Evolutionary conservation across 2,329 filamentous ascomycete species (phyloP), one percentile per base, ranked within the genome.

Genomic region (Nothophaeocryptopus gaeumannii): DNA sequence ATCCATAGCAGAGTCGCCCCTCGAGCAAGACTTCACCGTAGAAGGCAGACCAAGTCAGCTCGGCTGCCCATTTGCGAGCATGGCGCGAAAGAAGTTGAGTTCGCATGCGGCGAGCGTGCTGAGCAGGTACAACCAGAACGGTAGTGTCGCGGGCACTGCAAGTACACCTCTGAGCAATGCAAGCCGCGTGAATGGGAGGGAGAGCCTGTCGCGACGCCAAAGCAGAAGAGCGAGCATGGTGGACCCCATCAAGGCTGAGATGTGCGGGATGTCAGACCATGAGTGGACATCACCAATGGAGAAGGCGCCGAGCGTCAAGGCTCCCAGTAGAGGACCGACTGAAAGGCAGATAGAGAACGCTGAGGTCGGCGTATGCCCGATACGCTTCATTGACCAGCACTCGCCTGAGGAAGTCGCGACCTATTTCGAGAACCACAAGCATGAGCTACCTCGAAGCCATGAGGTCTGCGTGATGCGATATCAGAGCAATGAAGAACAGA

Each of bases 371-470:
- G 89, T 89, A 65, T 97, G 92, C 69, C 92, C 92, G 2, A 97
- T 97, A 53, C 87, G 92, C 40, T 96, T 87, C 72, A 77, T 96
- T 65, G 86, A 96, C 69, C 86, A 95, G 68, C 91, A 96, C 66
- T 90, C 89, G 2, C 89, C 92, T 2, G 89, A 96, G 72, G 91
- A 96, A 66, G 85, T 97, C 54, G 92, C 92, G 11, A 83, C 87
- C 63, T 97, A 96, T 68, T 89, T 97, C 64, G 89, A 96, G 68
- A 90, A 85, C 45, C 91, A 96, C 74, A 96, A 96, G 69, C 91
- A 97, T 70, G 88, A 96, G 69, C 81, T 97, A 46, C 92, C 92
- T 8, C 83, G 92, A 61, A 96, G 90, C 67, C 92, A 97, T 70
- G 89, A 95, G 67, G 82, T 96, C 38, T 97, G 92, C 69, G 84